Percentiles rank a stretch among this genome's conserved stretches.
Conservation (phyloP, 1,284 basidiomycete species). For the Takashimella koratensis region DNA sequence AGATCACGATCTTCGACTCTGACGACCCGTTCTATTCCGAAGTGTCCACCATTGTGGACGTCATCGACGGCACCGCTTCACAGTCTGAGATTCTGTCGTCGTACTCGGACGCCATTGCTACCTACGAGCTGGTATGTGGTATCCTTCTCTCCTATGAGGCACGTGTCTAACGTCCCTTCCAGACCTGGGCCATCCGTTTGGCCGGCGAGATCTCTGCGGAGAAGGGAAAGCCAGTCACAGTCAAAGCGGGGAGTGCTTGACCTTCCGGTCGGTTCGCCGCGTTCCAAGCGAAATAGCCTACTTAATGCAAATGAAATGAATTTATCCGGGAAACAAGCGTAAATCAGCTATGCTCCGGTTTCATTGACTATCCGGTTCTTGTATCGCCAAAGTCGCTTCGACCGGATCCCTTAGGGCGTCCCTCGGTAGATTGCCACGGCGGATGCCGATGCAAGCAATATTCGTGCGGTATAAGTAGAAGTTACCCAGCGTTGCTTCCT, state of each 20-base stretch:
- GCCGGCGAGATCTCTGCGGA: background rate
- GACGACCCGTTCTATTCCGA: slow-evolving; percentile 25
- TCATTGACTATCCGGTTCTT: too few relatives aligned
- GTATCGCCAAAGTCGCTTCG: background rate
- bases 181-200: background rate
- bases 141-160: too few relatives aligned
- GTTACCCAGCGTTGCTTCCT: too few relatives aligned
- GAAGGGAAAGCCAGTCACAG: background rate
- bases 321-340: too few relatives aligned
- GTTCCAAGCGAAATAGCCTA: too few relatives aligned
- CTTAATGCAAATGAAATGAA: too few relatives aligned
- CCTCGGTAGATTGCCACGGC: too few relatives aligned
- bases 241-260: background rate
- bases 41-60: slow-evolving; percentile 18
- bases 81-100: slow-evolving; percentile 17
- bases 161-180: background rate
- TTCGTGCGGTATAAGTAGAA: too few relatives aligned
- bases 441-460: too few relatives aligned
- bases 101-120: slow-evolving; percentile 23
- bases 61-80: slow-evolving; percentile 21
- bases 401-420: background rate
- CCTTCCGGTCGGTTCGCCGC: background rate
- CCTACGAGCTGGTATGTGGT: slow-evolving; percentile 24
- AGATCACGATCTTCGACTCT: slow-evolving; percentile 8
- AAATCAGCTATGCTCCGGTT: too few relatives aligned